phyloP scores from a whole-genome alignment of 345 rosid genomes.

The Atalantia buxifolia region DNA sequence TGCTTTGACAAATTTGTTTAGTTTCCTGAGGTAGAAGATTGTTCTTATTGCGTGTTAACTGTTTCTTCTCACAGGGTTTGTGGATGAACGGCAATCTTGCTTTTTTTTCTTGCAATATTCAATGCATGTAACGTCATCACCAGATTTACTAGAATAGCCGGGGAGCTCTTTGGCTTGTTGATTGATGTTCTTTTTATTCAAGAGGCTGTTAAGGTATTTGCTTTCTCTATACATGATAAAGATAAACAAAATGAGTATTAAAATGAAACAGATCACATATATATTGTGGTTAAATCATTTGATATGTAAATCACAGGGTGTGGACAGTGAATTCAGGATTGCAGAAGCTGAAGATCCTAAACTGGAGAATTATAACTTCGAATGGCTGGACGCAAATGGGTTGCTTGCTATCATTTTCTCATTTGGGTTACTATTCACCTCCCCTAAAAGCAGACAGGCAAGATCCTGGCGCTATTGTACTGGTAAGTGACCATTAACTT shows the following conservation, averaged over 20 bases:
- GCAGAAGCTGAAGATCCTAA: constrained; percentile 39
- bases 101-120: constrained; percentile 62
- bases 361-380: constrained; percentile 41
- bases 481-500: too few relatives aligned
- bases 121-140: constrained; percentile 57
- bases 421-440: constrained; percentile 49
- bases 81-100: constrained; percentile 65
- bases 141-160: constrained; percentile 72
- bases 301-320: constrained; percentile 43
- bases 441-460: constrained; percentile 60
- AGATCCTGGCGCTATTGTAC: constrained; percentile 51
- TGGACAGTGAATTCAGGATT: constrained; percentile 52
- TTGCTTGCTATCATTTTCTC: constrained; percentile 70
- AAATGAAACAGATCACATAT: too few relatives aligned
- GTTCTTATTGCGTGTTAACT: background rate
- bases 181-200: constrained; percentile 76
- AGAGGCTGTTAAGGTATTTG: constrained; percentile 69
- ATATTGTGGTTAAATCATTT: background rate
- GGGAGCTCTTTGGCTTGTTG: constrained; percentile 79
- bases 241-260: background rate
- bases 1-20: too few relatives aligned
- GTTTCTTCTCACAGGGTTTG: constrained; percentile 56
- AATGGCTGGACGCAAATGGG: constrained; percentile 66
- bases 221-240: background rate
- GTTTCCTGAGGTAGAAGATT: background rate